Percentiles rank a stretch among this genome's conserved stretches.
These are phyloP conservation scores for Plantago major DNA, from an alignment of 257 asterid species.

Conservation along the genomic window DNA sequence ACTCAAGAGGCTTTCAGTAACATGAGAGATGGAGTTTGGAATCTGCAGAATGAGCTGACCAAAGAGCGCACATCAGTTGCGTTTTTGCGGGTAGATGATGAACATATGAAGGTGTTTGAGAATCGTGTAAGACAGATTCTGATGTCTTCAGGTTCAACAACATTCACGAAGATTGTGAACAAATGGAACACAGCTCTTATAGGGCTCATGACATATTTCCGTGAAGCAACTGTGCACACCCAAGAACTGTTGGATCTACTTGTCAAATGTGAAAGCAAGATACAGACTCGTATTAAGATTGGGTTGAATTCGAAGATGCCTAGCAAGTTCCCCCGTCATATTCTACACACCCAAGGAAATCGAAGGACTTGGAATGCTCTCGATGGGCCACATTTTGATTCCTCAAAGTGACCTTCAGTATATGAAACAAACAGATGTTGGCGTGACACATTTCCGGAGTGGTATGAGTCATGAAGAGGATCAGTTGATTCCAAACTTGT, in stretches of 20 bases:
- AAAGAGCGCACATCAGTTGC: conserved; percentile 97
- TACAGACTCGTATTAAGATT: conserved; percentile 96
- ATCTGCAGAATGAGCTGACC: conserved; percentile 93
- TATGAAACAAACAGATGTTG: conserved; percentile 95
- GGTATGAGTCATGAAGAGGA: conserved; percentile 99
- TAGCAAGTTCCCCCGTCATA: conserved; percentile 98
- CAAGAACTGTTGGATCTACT: conserved; percentile 90
- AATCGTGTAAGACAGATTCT: conserved; percentile 96
- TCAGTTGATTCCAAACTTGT: conserved; percentile 94
- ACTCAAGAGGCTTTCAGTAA: conserved; percentile 97
- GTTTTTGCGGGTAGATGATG: conserved; percentile 94
- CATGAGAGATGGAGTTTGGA: conserved; percentile 97
- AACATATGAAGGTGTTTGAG: conserved; percentile 98
- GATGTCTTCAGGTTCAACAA: conserved; percentile 99
- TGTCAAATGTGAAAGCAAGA: conserved; percentile 94
- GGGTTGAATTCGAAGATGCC: conserved; percentile 98
- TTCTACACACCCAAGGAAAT: conserved; percentile 98
- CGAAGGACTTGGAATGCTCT: conserved; percentile 97
- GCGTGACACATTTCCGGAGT: conserved; percentile 94
- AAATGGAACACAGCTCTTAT: conserved; percentile 99
- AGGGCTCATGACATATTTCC: conserved; percentile 98
- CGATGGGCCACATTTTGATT: conserved; percentile 98
- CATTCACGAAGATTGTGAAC: conserved; percentile 97
- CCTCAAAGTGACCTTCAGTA: conserved; percentile 98
- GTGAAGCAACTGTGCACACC: conserved; percentile 98